phyloP scores from a whole-genome alignment of 2,329 filamentous ascomycete genomes.

The Fusarium pseudonygamai region DNA sequence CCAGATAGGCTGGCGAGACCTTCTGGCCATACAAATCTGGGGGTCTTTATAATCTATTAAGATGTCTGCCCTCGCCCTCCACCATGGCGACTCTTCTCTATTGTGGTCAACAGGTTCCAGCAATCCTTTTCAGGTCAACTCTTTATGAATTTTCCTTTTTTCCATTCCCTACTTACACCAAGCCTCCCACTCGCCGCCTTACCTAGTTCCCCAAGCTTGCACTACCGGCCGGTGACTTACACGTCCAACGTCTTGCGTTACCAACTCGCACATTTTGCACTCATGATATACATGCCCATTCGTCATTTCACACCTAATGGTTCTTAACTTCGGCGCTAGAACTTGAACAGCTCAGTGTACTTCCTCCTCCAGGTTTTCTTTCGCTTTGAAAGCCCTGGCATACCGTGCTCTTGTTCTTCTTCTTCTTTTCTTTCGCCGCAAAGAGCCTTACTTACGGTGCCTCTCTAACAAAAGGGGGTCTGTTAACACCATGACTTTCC shows the following conservation, averaged over 20 bases:
- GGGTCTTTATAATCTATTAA: constrained; percentile 21
- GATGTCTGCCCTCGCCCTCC: constrained; percentile 25
- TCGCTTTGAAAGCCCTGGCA: background rate
- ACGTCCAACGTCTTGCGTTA: constrained; percentile 14
- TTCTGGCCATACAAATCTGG: constrained; percentile 6
- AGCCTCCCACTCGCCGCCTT: background rate
- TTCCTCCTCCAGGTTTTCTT: background rate
- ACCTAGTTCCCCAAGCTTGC: background rate
- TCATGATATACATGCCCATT: background rate
- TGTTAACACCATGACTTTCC: constrained; percentile 6
- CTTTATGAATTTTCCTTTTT: background rate
- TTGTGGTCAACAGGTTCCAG: background rate
- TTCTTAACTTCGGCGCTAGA: background rate
- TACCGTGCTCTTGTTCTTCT: background rate
- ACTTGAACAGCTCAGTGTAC: background rate
- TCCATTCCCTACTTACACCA: background rate
- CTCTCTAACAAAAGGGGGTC: background rate
- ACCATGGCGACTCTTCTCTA: constrained; percentile 1
- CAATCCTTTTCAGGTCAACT: background rate
- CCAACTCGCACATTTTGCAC: background rate
- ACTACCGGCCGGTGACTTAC: constrained; percentile 16
- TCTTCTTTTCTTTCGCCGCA: background rate
- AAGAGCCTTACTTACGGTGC: background rate
- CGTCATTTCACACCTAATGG: background rate
- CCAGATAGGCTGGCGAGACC: background rate